Evolutionary conservation across 495 filamentous ascomycete genomes (phyloP), one percentile per base, ranked within the genome.

Genomic region (Ascobolus immersus): DNA sequence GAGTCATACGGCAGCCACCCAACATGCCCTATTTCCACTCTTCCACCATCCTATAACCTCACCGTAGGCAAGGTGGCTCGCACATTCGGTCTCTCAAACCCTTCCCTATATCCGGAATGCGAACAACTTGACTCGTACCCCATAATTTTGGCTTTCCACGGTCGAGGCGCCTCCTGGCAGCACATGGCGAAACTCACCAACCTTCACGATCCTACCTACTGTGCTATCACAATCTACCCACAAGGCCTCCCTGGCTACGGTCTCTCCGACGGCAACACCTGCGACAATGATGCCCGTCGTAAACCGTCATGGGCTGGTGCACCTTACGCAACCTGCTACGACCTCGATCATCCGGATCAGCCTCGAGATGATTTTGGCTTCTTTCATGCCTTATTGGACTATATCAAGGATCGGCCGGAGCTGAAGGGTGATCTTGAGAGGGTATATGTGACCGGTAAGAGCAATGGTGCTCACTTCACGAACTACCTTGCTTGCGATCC

Each of bases 101-200:
- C n/a, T n/a, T n/a, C n/a, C n/a, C n/a, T n/a, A n/a, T n/a, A n/a
- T n/a, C n/a, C n/a, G n/a, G n/a, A n/a, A n/a, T n/a, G n/a, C n/a
- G n/a, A n/a, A n/a, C n/a, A 15, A 10, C 29, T 19, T 10, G 29
- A n/a, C 5, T 19, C 29, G 11, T 32, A 32, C 13, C 13, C 29
- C 6, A 32, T 32, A 15, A 32, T 32, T 17, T n/a, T 32, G 17
- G 17, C 29, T n/a, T 32, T 17, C 29, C 29, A 32, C 7, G 29
- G 29, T n/a, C 29, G 29, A 3, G 29, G 29, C 5, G 6, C 29
- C 5, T 17, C 0, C 7, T n/a, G 17, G 8, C 10, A 2, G 14
- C 29, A n/a, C 29, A 32, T 15, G 29, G 11, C 17, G 5, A 6
- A 10, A 5, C 29, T 15, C 13, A 17, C 29, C 10, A 15, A 32